Conservation (phyloP, 495 filamentous ascomycete genomes). For the Talaromyces thailandensis region DNA sequence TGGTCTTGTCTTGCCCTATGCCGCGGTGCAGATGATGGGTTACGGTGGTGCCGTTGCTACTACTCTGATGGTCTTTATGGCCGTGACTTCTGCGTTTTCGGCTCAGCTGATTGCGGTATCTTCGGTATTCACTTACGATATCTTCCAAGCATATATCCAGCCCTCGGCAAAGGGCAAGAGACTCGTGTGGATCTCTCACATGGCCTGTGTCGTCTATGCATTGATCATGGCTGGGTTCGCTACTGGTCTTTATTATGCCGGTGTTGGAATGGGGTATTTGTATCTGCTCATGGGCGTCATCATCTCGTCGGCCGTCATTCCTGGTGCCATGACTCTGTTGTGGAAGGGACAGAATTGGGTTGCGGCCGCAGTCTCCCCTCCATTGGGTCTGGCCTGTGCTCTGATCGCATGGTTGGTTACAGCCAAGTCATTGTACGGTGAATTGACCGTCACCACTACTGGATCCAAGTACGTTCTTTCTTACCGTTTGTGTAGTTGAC, state of each 20-base stretch:
- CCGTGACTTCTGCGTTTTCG: slow-evolving; percentile 83
- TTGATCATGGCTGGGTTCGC: slow-evolving; percentile 79
- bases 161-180: slow-evolving; percentile 58
- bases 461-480: slow-evolving; percentile 53
- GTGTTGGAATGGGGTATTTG: slow-evolving; percentile 64
- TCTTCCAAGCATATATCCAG: slow-evolving; percentile 59
- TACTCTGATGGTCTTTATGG: slow-evolving; percentile 89
- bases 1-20: slow-evolving; percentile 81
- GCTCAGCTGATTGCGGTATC: slow-evolving; percentile 89
- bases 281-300: slow-evolving; percentile 91
- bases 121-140: slow-evolving; percentile 88
- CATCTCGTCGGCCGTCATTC: slow-evolving; percentile 77
- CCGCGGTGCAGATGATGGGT: slow-evolving; percentile 81
- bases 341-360: slow-evolving; percentile 81
- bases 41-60: slow-evolving; percentile 80
- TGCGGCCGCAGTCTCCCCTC: slow-evolving; percentile 64
- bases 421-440: slow-evolving; percentile 65
- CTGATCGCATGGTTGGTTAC: slow-evolving; percentile 90
- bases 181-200: slow-evolving; percentile 81
- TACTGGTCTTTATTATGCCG: slow-evolving; percentile 66
- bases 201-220: slow-evolving; percentile 65
- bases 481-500: not conserved
- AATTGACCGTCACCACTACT: slow-evolving; percentile 64
- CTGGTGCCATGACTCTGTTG: slow-evolving; percentile 69
- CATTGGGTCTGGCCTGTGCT: slow-evolving; percentile 66